Evolutionary conservation across 257 asterid species (phyloP).

Genomic region (Solanum pennellii): DNA sequence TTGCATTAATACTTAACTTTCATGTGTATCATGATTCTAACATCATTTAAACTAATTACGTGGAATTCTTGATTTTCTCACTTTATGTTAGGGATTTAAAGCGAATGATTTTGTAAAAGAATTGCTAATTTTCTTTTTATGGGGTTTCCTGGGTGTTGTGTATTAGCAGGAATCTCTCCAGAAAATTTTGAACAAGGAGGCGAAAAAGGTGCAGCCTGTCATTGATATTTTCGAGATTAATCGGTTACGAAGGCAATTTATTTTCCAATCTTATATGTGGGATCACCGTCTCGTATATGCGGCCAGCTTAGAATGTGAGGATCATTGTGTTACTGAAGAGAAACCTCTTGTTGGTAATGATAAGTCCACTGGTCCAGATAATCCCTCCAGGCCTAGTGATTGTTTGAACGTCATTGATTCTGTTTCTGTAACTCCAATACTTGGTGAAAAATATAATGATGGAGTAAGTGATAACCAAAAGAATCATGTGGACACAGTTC

Average conservation of each 20-base stretch:
- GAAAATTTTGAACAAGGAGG: constrained; percentile 49
- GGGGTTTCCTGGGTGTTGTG: neutral
- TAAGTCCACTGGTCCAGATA: constrained; percentile 15
- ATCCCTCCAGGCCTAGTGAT: constrained; percentile 10
- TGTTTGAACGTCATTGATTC: constrained; percentile 13
- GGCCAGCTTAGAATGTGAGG: constrained; percentile 33
- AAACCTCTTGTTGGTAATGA: constrained; percentile 25
- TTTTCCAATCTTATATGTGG: constrained; percentile 81
- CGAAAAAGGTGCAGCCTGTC: constrained; percentile 43
- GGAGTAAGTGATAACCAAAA: constrained; percentile 1
- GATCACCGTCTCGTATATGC: constrained; percentile 69
- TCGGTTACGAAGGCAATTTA: constrained; percentile 58
- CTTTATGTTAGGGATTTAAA: neutral
- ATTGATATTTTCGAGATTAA: constrained; percentile 75
- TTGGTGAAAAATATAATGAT: constrained; percentile 17
- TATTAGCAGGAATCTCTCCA: constrained; percentile 52
- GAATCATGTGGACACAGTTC: constrained; percentile 19
- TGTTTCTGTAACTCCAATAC: constrained; percentile 15
- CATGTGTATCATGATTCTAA: neutral
- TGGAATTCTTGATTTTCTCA: neutral
- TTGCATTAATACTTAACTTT: neutral
- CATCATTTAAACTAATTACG: neutral
- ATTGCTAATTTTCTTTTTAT: constrained; percentile 8
- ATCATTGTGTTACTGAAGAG: constrained; percentile 16
- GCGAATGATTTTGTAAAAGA: neutral